Evolutionary conservation across 306 rosid species (phyloP).

Genomic region (Amphicarpaea edgeworthii): DNA sequence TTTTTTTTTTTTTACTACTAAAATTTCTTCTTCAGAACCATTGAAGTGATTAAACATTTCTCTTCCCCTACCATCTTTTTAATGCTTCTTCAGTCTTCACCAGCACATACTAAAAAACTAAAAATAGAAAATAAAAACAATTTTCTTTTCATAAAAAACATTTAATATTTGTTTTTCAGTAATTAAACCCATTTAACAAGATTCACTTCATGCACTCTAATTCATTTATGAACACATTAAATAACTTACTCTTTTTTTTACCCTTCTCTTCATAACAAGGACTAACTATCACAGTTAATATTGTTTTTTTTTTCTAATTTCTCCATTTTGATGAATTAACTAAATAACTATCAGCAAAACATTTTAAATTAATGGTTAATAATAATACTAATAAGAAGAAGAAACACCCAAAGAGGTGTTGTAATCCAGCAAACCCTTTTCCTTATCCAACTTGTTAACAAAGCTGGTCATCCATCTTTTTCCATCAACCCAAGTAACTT

Average conservation of each 20-base stretch:
- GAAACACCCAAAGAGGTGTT: constrained; percentile 9
- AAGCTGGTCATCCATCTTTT: constrained; percentile 24
- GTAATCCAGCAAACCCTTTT: constrained; percentile 23
- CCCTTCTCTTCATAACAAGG: not conserved
- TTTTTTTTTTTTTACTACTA: too few species aligned
- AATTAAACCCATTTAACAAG: not conserved
- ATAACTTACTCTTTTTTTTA: not conserved
- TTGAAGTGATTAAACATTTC: not conserved
- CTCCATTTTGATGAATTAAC: not conserved
- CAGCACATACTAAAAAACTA: not conserved
- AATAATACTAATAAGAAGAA: not conserved
- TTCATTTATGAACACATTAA: not conserved
- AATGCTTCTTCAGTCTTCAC: not conserved
- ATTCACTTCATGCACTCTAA: not conserved
- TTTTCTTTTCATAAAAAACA: not conserved
- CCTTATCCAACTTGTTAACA: constrained; percentile 32
- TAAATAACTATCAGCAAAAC: not conserved
- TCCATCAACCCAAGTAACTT: constrained; percentile 39
- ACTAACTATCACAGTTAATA: not conserved
- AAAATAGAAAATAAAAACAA: too few species aligned
- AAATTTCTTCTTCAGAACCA: not conserved
- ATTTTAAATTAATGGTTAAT: not conserved
- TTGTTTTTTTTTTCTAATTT: not conserved
- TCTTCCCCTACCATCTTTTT: not conserved
- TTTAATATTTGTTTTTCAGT: not conserved